Conservation (phyloP, 768 basidiomycete species). For the Podaxis mareebaensis region DNA sequence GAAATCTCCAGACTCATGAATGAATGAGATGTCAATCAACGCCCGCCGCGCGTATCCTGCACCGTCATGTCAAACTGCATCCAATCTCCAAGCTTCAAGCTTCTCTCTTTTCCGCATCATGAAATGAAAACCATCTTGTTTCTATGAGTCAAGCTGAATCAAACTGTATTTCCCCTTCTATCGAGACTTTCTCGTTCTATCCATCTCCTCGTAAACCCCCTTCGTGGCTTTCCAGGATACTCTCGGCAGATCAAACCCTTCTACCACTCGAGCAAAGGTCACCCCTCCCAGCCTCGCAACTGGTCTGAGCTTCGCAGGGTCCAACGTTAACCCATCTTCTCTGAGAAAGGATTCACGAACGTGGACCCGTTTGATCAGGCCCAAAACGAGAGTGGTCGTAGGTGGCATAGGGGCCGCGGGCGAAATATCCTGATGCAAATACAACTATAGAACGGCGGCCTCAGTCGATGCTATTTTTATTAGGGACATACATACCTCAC, state of each 20-base stretch:
- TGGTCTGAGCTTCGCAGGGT: constrained; percentile 48
- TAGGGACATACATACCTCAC: constrained; percentile 44
- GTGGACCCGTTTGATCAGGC: constrained; percentile 55
- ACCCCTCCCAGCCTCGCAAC: constrained; percentile 57
- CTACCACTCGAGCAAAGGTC: constrained; percentile 48
- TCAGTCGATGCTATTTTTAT: constrained; percentile 14
- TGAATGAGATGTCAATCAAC: constrained; percentile 11
- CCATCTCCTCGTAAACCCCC: constrained; percentile 27
- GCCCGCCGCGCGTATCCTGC: constrained; percentile 3
- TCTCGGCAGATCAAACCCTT: constrained; percentile 48
- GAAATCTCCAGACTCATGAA: neutral
- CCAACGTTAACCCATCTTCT: constrained; percentile 40
- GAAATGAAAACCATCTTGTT: constrained; percentile 6
- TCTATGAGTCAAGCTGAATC: neutral
- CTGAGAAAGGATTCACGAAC: constrained; percentile 48
- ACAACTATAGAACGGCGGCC: constrained; percentile 36
- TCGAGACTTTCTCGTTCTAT: constrained; percentile 11
- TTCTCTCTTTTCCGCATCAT: neutral
- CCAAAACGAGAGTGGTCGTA: constrained; percentile 49
- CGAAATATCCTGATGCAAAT: constrained; percentile 49
- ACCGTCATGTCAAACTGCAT: constrained; percentile 10
- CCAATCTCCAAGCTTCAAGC: neutral
- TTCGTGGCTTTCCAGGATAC: constrained; percentile 35
- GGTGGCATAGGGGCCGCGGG: constrained; percentile 35
- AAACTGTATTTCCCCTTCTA: neutral